These are phyloP conservation scores for Saccharomyces hybrid DNA, from an alignment of 1,139 yeast genomes.

Conservation along the genomic window DNA sequence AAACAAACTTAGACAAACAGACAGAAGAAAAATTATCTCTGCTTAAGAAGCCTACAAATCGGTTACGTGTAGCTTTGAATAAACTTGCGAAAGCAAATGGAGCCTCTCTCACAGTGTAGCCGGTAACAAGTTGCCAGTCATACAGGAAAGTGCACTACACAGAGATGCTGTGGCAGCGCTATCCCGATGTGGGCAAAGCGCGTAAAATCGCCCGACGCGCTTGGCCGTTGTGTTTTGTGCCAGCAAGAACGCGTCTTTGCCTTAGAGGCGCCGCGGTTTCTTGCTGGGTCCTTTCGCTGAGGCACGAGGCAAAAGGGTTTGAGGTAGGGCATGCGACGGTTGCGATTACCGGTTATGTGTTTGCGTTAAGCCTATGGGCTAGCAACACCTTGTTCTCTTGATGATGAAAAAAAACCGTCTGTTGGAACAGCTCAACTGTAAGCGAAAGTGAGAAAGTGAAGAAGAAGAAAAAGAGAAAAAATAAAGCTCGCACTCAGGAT, in stretches of 20 bases:
- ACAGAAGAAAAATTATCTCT: neutral
- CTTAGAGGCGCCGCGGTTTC: neutral
- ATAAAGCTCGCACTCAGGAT: conserved; percentile 69
- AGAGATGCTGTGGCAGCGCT: neutral
- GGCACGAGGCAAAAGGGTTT: neutral
- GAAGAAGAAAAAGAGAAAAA: conserved; percentile 7
- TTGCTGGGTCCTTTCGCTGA: neutral
- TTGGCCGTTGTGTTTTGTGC: neutral
- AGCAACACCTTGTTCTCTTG: too few relatives aligned
- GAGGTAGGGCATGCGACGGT: neutral
- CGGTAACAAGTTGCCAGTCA: neutral
- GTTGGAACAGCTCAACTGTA: too few relatives aligned
- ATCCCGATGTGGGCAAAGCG: conserved; percentile 1
- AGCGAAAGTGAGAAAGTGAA: too few relatives aligned
- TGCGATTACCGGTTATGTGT: too few relatives aligned
- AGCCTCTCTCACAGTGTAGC: neutral
- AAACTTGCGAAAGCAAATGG: neutral
- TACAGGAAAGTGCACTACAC: neutral
- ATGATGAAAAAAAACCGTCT: too few relatives aligned
- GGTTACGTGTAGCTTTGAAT: neutral
- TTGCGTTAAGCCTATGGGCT: too few relatives aligned
- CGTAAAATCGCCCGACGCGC: neutral
- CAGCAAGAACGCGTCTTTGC: neutral
- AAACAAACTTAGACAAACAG: neutral
- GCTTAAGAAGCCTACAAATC: neutral